A percentile compares a stretch with the other conserved stretches of the same genome.
These are phyloP conservation scores for Lipomyces orientalis DNA, from an alignment of 805 yeast genomes.

Conservation along the genomic window DNA sequence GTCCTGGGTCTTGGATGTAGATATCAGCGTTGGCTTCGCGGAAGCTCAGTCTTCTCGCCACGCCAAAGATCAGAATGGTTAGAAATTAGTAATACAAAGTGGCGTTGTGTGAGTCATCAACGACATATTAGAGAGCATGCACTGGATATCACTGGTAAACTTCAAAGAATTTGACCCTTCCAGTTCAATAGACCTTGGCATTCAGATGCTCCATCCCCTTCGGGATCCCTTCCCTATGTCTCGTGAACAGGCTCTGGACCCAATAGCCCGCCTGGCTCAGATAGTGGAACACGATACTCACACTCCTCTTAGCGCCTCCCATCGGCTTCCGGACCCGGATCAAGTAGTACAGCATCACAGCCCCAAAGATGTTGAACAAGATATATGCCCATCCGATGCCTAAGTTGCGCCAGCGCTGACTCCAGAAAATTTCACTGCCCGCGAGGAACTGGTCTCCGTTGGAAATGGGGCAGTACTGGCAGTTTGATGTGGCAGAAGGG, in stretches of 20 bases:
- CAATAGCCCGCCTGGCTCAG: slow-evolving; percentile 2
- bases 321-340: slow-evolving; percentile 1
- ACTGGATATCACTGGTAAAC: neutral
- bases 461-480: slow-evolving; percentile 12
- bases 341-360: slow-evolving; percentile 49
- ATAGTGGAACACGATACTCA: slow-evolving; percentile 5
- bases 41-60: too few relatives aligned
- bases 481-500: slow-evolving; percentile 45
- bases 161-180: neutral
- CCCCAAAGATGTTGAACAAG: slow-evolving; percentile 46
- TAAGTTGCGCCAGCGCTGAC: slow-evolving; percentile 67
- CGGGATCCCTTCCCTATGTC: slow-evolving; percentile 4
- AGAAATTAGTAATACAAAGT: neutral
- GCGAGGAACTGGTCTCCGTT: slow-evolving; percentile 37
- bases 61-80: too few relatives aligned
- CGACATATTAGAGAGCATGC: neutral
- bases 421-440: slow-evolving; percentile 47
- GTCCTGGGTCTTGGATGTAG: too few relatives aligned
- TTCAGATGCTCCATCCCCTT: slow-evolving; percentile 1
- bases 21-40: too few relatives aligned
- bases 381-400: slow-evolving; percentile 60
- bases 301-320: neutral
- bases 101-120: slow-evolving; percentile 2
- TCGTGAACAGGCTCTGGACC: slow-evolving; percentile 9
- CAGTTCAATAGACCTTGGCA: neutral